These are phyloP conservation scores for Populus deltoides DNA, from an alignment of 345 rosid species.

Conservation along the genomic window DNA sequence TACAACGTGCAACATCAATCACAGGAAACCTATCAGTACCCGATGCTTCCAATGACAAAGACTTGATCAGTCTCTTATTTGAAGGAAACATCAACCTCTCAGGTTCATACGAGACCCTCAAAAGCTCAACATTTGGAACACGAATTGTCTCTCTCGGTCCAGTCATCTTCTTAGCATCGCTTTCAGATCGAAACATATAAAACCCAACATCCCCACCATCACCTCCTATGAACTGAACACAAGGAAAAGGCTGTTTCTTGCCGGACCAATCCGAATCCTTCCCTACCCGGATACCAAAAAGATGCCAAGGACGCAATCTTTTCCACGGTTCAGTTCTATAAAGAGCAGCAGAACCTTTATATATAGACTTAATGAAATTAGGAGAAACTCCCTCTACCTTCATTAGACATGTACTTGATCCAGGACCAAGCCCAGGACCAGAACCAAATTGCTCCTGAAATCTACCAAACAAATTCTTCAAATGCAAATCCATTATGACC, in stretches of 20 bases:
- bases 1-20: slow-evolving; percentile 55
- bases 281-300: slow-evolving; percentile 58
- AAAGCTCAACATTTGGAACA: slow-evolving; percentile 58
- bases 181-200: slow-evolving; percentile 48
- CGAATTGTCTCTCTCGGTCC: slow-evolving; percentile 51
- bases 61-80: slow-evolving; percentile 56
- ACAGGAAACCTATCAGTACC: slow-evolving; percentile 60
- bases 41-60: slow-evolving; percentile 51
- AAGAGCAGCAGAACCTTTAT: slow-evolving; percentile 59
- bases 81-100: slow-evolving; percentile 59
- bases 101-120: slow-evolving; percentile 52
- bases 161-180: slow-evolving; percentile 53
- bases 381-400: slow-evolving; percentile 54
- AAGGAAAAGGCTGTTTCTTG: slow-evolving; percentile 59
- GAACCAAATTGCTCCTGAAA: slow-evolving; percentile 68
- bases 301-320: slow-evolving; percentile 53
- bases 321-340: slow-evolving; percentile 78
- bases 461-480: slow-evolving; percentile 61
- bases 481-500: slow-evolving; percentile 57
- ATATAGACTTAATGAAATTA: slow-evolving; percentile 45
- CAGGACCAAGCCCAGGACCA: slow-evolving; percentile 77
- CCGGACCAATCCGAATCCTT: slow-evolving; percentile 66
- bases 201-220: slow-evolving; percentile 69
- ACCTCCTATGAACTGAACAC: slow-evolving; percentile 65
- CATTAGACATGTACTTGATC: slow-evolving; percentile 61